Base-by-base conservation (phyloP, 805 yeast species). In the Lipomyces sp. region DNA sequence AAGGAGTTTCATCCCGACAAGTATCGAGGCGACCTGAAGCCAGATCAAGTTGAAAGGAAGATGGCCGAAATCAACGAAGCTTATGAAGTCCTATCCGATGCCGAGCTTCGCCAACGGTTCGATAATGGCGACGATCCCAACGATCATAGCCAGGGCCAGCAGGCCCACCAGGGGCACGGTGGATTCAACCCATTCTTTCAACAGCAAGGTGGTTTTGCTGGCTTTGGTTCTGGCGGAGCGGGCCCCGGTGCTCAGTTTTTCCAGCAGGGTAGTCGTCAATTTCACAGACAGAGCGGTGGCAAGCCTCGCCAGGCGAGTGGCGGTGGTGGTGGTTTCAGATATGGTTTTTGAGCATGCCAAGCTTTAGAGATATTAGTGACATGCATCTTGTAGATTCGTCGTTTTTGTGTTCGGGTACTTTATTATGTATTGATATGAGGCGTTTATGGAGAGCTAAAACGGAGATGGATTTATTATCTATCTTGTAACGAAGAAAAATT, bases 41-140 rank as follows among this genome's bases (percentile, higher is more conserved):
- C 79, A 26, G 86, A 82, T 29, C 78, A 84, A 51, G 83, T 84
- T 33, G 95, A 88, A 67, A 73, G 73, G 43, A 86, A 85, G 62
- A 93, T 91, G 90, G 88, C 95, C 42, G 90, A 84, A 48, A 86
- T 91, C 57, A 93, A 91, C 68, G 87, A 85, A 64, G 98, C 98
- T 0, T 89, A 93, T 67, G 97, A 89, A 65, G 82, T 84, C 1
- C 73, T 91, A 33, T 78, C 89, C 8, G 81, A 85, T 59, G 78
- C 79, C 1, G 84, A 81, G 39, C 70, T 77, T 52, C 76, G 82
- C 52, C 77, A 72, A 39, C 77, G 81, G 41, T 91, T 85, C 62
- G 96, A 90, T 64, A 58, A 71, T 23, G 83, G 82, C 14, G 77
- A 73, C 42, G 80, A 77, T 62, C 80, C 82, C 4, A 75, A 74